Conservation (phyloP, 768 basidiomycete species). For the Trametes villosa region DNA sequence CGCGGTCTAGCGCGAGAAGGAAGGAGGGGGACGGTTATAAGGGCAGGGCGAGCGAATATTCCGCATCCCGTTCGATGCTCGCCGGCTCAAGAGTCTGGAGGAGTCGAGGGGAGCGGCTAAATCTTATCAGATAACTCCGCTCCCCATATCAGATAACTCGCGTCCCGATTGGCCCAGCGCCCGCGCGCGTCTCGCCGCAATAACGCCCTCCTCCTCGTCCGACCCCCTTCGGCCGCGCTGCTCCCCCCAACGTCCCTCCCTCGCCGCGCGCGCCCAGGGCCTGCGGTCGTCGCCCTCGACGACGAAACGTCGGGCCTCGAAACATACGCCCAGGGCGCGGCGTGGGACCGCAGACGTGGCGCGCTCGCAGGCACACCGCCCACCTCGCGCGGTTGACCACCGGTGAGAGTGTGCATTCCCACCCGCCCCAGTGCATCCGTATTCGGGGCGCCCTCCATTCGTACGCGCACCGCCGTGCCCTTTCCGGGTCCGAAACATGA, state of each 20-base stretch:
- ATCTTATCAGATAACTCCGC: conserved; percentile 22
- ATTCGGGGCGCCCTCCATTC: too few relatives aligned
- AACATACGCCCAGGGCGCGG: not conserved
- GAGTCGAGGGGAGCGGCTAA: not conserved
- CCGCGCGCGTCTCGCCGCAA: not conserved
- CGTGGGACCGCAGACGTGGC: not conserved
- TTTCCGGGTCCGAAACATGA: too few relatives aligned
- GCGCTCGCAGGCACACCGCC: not conserved
- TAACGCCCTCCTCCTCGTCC: not conserved
- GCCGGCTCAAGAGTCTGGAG: too few relatives aligned
- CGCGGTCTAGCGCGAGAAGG: conserved; percentile 18
- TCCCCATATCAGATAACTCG: conserved; percentile 22
- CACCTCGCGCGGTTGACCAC: not conserved
- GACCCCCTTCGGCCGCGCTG: conserved; percentile 2
- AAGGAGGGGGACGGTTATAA: conserved; percentile 22
- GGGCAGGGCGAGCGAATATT: not conserved
- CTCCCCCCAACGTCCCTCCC: not conserved
- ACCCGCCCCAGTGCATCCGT: not conserved
- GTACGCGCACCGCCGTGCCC: not conserved
- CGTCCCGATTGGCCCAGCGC: conserved; percentile 6
- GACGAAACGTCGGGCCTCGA: not conserved
- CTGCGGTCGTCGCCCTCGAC: not conserved
- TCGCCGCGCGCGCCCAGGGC: not conserved
- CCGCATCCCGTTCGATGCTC: too few relatives aligned
- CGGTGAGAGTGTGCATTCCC: conserved; percentile 2